Base-by-base conservation (phyloP, 2,329 filamentous ascomycete species). In the Pseudogymnoascus sp. region DNA sequence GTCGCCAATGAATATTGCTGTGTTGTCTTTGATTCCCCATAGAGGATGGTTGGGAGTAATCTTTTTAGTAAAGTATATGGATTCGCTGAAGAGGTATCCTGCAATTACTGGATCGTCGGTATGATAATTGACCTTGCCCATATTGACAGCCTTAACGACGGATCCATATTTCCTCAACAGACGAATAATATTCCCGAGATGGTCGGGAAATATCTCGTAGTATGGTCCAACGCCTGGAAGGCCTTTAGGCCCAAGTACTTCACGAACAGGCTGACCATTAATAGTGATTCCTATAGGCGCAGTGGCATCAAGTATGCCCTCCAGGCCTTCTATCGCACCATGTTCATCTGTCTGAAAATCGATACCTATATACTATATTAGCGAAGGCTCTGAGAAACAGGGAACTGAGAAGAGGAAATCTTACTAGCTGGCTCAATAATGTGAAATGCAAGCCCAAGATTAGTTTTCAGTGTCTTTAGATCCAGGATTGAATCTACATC, bases 1-100 rank as follows among this genome's bases (percentile, higher is more conserved):
- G 66, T 84, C 81, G 64, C 77, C 75, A 3, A 79, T 64, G 66
- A 81, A 81, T 35, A 81, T 72, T 0, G 77, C 75, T 19, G 76
- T 72, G 5, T 71, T 67, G 58, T 74, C 74, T 68, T 78, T 80
- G 66, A 81, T 75, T 22, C 73, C 72, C 58, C 71, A 64, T 0
- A 81, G 71, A 60, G 82, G 75, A 68, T 83, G 62, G 67, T 70
- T 16, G 19, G 25, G 14, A 35, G 25, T 59, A 35, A 59, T 59
- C 28, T 59, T 22, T 16, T 59, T 59, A 35, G 55, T 23, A 22
- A 59, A 59, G 14, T 59, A 19, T 36, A 36, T 36, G 35, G 35
- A 36, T n/a, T 36, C 35, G 35, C 35, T 36, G 35, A 36, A 36
- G 14, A 36, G 35, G 35, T 36, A 36, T 36, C 35, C 35, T 2